A percentile compares a stretch with the other conserved stretches of the same genome.
phyloP scores from a whole-genome alignment of 495 filamentous ascomycete genomes.

The Penicillium goetzii region DNA sequence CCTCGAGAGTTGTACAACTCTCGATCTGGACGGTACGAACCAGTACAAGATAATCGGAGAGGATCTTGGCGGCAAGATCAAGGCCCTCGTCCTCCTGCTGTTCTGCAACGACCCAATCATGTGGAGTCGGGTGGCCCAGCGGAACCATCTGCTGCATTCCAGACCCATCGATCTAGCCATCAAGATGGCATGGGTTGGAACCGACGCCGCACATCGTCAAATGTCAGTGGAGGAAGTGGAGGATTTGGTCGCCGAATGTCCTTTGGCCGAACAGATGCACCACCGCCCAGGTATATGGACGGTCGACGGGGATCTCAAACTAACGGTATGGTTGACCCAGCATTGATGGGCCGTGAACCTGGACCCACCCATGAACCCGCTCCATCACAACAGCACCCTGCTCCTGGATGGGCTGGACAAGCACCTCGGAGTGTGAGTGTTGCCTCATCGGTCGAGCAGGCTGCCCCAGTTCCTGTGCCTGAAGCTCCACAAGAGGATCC shows the following conservation, averaged over 20 bases:
- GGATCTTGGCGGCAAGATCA: conserved; percentile 68
- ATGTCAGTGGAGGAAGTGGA: conserved; percentile 89
- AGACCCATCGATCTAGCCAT: conserved; percentile 71
- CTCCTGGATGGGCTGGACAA: conserved; percentile 50
- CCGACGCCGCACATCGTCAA: conserved; percentile 87
- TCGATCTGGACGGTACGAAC: conserved; percentile 91
- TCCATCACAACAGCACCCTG: conserved; percentile 32
- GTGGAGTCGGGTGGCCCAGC: conserved; percentile 69
- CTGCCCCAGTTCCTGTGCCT: conserved; percentile 30
- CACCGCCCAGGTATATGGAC: conserved; percentile 50
- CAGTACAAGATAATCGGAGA: conserved; percentile 75
- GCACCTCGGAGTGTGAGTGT: conserved; percentile 50
- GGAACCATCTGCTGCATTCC: conserved; percentile 91
- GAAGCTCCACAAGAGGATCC: conserved; percentile 57
- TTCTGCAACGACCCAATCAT: conserved; percentile 72
- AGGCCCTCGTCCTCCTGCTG: conserved; percentile 69
- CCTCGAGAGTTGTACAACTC: conserved; percentile 89
- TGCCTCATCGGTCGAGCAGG: conserved; percentile 48
- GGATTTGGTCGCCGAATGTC: conserved; percentile 63
- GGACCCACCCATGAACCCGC: conserved; percentile 32
- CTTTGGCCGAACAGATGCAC: conserved; percentile 51
- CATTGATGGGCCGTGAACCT: conserved; percentile 33
- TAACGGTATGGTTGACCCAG: conserved; percentile 44
- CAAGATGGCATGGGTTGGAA: conserved; percentile 70
- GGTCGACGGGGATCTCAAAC: conserved; percentile 50